Base-by-base conservation (phyloP, 257 asterid genomes). In the Solanum corneliomulleri region DNA sequence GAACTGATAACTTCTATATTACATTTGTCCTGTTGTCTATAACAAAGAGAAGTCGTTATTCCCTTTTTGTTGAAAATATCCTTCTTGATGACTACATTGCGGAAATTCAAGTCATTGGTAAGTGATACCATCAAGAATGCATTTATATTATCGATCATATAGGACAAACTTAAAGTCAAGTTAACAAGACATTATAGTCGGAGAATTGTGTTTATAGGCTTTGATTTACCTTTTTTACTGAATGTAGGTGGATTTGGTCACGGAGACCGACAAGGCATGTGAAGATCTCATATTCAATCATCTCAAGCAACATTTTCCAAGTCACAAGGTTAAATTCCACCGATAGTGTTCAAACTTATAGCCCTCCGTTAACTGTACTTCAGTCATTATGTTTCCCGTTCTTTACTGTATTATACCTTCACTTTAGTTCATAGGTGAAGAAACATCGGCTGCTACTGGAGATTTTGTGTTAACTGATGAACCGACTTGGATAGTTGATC, bases 401-500 rank as follows among this genome's bases (percentile, higher is more conserved):
- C 44, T 47, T 16, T 80, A 37, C 44, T 18, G 44, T 9, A 18
- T 2, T 83, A 11, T 88, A 68, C 88, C 64, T 69, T 72, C 3
- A 5, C 77, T 23, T 71, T 87, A 97, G 99, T 95, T 95, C 93
- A 97, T 97, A 49, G 99, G 99, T 85, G 99, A 97, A 92, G 99
- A 97, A 90, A 97, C 98, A 5, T 91, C 98, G 25, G 98, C 99
- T 91, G 97, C 99, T 86, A 77, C 18, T 86, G 99, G 99, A 20
- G 90, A 64, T 66, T 85, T 94, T 78, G 95, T 90, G 88, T 92
- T 97, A 90, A 97, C 99, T 11, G 97, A 95, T 69, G 98, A 94
- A 71, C 99, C 99, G 23, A 97, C 98, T 84, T 97, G 99, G 99
- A 92, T 97, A 74, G 99, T 95, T 88, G 99, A 97, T 91, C 99